Percentiles rank a stretch among this genome's conserved stretches.
Conservation (phyloP, 169 alveolate species). For the Plasmodium malariae region DNA sequence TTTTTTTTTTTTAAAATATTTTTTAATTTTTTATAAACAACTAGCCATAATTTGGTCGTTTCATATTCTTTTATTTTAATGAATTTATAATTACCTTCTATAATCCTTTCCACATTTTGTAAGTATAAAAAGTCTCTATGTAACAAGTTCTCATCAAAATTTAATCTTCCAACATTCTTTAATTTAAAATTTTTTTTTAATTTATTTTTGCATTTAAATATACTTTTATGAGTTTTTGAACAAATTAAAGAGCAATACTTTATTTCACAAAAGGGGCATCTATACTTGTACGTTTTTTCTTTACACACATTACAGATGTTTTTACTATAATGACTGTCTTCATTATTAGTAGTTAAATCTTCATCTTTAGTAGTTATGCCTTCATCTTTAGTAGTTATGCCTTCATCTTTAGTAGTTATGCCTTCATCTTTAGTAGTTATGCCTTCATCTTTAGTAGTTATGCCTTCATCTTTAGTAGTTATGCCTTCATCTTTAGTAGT, state of each 20-base stretch:
- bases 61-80: slow-evolving; percentile 34
- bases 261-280: slow-evolving; percentile 55
- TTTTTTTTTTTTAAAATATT: slow-evolving; percentile 27
- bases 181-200: slow-evolving; percentile 50
- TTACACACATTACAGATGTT: slow-evolving; percentile 31
- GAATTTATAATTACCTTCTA: slow-evolving; percentile 35
- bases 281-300: slow-evolving; percentile 20
- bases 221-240: slow-evolving; percentile 45
- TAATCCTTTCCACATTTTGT: slow-evolving; percentile 19
- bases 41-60: slow-evolving; percentile 21
- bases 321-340: neutral
- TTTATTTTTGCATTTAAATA: slow-evolving; percentile 32
- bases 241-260: slow-evolving; percentile 27
- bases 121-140: slow-evolving; percentile 32
- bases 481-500: no score
- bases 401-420: no score
- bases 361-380: no score
- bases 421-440: no score
- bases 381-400: no score
- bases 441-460: no score
- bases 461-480: no score
- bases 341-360: neutral
- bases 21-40: neutral
- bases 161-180: slow-evolving; percentile 10
- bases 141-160: slow-evolving; percentile 28